Evolutionary conservation across 129 eudicot genomes (phyloP).

Genomic region (Centrapalus pauciflorus): DNA sequence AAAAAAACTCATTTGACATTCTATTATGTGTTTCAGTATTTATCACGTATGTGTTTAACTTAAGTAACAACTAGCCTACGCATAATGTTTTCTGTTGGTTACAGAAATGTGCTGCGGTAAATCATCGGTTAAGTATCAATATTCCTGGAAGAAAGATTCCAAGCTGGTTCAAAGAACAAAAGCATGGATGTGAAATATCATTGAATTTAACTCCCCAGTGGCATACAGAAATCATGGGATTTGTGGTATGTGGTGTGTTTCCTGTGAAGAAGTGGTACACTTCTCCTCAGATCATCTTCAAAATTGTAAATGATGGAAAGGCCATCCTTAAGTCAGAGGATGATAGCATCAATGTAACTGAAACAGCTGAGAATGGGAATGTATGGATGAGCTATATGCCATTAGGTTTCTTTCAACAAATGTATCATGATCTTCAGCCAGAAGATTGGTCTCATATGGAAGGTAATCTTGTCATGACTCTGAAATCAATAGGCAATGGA

Average conservation of each 20-base stretch:
- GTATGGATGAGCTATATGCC: neutral
- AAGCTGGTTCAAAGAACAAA: neutral
- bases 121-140: neutral
- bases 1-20: too few species aligned
- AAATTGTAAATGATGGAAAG: neutral
- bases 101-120: neutral
- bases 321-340: neutral
- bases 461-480: neutral
- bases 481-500: neutral
- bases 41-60: too few species aligned
- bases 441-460: neutral
- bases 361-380: neutral
- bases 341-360: neutral
- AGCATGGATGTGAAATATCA: neutral
- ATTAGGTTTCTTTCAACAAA: neutral
- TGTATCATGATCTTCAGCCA: neutral
- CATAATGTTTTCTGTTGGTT: neutral
- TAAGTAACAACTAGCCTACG: too few species aligned
- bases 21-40: too few species aligned
- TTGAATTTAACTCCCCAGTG: neutral
- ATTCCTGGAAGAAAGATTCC: neutral
- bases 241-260: neutral
- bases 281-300: neutral
- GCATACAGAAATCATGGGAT: neutral
- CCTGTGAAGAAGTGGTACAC: neutral